phyloP scores from a whole-genome alignment of 2,329 filamentous ascomycete genomes.

The Rasamsonia emersonii region DNA sequence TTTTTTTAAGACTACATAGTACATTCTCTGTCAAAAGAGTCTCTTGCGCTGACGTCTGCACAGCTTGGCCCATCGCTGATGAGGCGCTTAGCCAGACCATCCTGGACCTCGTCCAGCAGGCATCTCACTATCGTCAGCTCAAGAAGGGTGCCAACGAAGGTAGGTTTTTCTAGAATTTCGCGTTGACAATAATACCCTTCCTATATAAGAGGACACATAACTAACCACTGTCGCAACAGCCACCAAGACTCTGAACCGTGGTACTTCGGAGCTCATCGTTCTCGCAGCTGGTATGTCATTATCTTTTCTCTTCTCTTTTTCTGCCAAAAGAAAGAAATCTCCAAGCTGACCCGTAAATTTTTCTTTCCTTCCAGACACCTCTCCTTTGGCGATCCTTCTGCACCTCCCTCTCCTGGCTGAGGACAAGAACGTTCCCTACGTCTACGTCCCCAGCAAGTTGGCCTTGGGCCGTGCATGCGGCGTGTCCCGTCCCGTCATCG shows the following conservation, averaged over 20 bases:
- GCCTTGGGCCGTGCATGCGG: constrained; percentile 83
- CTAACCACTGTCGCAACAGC: constrained; percentile 28
- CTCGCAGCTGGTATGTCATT: constrained; percentile 56
- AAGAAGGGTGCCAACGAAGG: constrained; percentile 84
- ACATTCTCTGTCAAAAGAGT: too few species aligned
- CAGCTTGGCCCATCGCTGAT: constrained; percentile 67
- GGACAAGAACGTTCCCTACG: constrained; percentile 62
- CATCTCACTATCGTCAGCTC: constrained; percentile 55
- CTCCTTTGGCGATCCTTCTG: constrained; percentile 77
- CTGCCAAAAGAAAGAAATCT: neutral
- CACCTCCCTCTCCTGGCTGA: constrained; percentile 82
- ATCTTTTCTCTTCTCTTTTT: neutral
- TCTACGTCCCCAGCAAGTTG: constrained; percentile 69
- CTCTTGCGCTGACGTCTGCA: constrained; percentile 5
- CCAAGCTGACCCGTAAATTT: neutral
- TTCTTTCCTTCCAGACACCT: constrained; percentile 51
- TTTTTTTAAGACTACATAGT: too few species aligned
- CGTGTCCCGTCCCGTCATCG: constrained; percentile 81
- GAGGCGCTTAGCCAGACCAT: constrained; percentile 70
- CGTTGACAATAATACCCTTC: constrained; percentile 1
- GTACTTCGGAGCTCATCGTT: constrained; percentile 81
- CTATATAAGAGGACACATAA: neutral
- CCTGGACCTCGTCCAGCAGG: constrained; percentile 71
- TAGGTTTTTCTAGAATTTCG: constrained; percentile 16
- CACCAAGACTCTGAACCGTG: constrained; percentile 85